These are phyloP conservation scores for Areca catechu DNA, from an alignment of 176 grass and related monocot species.

Conservation along the genomic window DNA sequence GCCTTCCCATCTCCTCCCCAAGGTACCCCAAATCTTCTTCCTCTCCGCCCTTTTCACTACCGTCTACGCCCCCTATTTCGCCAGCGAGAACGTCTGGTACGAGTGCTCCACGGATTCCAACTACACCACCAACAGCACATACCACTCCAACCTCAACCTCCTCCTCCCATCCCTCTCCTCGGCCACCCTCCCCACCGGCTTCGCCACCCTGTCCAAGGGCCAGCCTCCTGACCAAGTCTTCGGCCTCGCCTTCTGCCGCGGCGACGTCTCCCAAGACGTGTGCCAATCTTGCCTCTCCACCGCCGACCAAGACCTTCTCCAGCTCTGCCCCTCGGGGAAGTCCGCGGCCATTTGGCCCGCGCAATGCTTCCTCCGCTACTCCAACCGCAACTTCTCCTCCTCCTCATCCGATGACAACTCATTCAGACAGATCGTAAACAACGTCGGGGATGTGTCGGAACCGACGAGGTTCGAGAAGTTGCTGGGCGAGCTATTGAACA, in stretches of 20 bases:
- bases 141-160: conserved; percentile 26
- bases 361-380: conserved; percentile 20
- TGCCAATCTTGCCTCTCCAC: conserved; percentile 26
- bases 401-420: background rate
- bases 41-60: too few relatives aligned
- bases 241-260: conserved; percentile 35
- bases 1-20: too few relatives aligned
- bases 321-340: conserved; percentile 7
- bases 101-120: background rate
- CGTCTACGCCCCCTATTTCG: too few relatives aligned
- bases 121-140: conserved; percentile 14
- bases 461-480: background rate
- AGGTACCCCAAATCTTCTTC: too few relatives aligned
- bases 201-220: conserved; percentile 12
- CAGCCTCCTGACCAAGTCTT: conserved; percentile 10
- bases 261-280: conserved; percentile 15
- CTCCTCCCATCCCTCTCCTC: conserved; percentile 26
- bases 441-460: background rate
- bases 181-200: conserved; percentile 1
- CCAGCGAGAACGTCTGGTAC: too few relatives aligned
- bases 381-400: conserved; percentile 24
- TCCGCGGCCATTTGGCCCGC: conserved; percentile 15
- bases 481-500: background rate
- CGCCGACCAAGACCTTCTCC: conserved; percentile 8
- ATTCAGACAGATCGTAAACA: rapidly evolving